Percentiles rank a stretch among this genome's conserved stretches.
phyloP scores from a whole-genome alignment of 495 filamentous ascomycete genomes.

The Daldinia caldariorum region DNA sequence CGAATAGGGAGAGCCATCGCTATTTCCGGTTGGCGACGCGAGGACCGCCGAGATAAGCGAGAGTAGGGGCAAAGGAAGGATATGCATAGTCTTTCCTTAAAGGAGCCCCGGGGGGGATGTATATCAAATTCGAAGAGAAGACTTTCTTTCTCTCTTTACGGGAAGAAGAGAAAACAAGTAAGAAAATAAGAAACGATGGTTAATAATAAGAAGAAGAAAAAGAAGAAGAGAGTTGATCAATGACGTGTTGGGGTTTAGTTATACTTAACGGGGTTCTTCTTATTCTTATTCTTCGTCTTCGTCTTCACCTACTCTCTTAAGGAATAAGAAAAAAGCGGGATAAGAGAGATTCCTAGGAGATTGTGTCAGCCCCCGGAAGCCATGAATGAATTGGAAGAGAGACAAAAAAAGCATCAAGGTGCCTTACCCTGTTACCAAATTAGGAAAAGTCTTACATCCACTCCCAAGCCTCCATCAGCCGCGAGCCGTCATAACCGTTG shows the following conservation, averaged over 20 bases:
- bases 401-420: conserved; percentile 20
- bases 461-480: conserved; percentile 23
- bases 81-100: conserved; percentile 21
- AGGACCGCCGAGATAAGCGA: conserved; percentile 39
- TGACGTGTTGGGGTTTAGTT: conserved; percentile 28
- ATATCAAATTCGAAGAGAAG: background rate
- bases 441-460: conserved; percentile 14
- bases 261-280: background rate
- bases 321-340: conserved; percentile 18
- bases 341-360: conserved; percentile 9
- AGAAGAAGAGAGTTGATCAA: background rate
- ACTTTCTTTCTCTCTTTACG: background rate
- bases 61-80: conserved; percentile 35
- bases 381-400: conserved; percentile 17
- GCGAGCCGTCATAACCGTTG: conserved; percentile 13
- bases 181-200: background rate
- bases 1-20: conserved; percentile 6
- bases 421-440: conserved; percentile 11
- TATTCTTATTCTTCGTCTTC: background rate
- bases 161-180: background rate
- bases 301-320: background rate
- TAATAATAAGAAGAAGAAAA: background rate
- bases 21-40: conserved; percentile 29
- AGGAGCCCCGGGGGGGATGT: conserved; percentile 1
- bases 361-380: conserved; percentile 26